Evolutionary conservation across 768 basidiomycete genomes (phyloP).

Genomic region (Butyriboletus loyo): DNA sequence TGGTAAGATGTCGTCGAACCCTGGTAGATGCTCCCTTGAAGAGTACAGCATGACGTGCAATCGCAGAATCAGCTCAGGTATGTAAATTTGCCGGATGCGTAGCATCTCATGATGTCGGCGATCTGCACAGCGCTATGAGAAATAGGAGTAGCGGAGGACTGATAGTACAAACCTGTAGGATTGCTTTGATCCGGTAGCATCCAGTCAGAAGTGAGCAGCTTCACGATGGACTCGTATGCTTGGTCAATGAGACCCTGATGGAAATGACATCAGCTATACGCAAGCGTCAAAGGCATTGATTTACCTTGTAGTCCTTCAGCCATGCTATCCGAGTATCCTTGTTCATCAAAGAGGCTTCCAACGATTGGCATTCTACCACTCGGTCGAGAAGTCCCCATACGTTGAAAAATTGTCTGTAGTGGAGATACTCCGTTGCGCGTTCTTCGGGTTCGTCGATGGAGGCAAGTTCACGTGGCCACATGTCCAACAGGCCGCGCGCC

Average conservation of each 20-base stretch:
- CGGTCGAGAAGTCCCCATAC: slow-evolving; percentile 67
- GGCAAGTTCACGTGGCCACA: slow-evolving; percentile 63
- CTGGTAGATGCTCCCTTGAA: slow-evolving; percentile 61
- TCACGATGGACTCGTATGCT: slow-evolving; percentile 61
- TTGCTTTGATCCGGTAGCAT: slow-evolving; percentile 54
- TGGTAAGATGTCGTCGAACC: slow-evolving; percentile 44
- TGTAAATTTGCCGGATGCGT: slow-evolving; percentile 83
- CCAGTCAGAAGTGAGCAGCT: slow-evolving; percentile 78
- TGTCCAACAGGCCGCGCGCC: slow-evolving; percentile 55
- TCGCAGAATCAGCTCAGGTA: slow-evolving; percentile 87
- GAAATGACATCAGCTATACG: not conserved
- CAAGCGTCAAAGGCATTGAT: not conserved
- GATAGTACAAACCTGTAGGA: slow-evolving; percentile 30
- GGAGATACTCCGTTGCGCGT: slow-evolving; percentile 68
- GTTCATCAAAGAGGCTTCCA: slow-evolving; percentile 55
- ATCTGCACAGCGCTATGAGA: slow-evolving; percentile 38
- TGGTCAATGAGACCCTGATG: slow-evolving; percentile 57
- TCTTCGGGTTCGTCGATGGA: slow-evolving; percentile 67
- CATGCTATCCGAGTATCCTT: slow-evolving; percentile 58
- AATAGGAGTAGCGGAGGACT: not conserved
- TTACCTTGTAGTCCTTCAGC: slow-evolving; percentile 64
- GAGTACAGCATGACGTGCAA: slow-evolving; percentile 70
- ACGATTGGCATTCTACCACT: slow-evolving; percentile 57
- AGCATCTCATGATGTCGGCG: slow-evolving; percentile 63
- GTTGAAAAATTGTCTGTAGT: slow-evolving; percentile 76